phyloP scores from a whole-genome alignment of 805 yeast species.

The Hanseniaspora taiwanica region DNA sequence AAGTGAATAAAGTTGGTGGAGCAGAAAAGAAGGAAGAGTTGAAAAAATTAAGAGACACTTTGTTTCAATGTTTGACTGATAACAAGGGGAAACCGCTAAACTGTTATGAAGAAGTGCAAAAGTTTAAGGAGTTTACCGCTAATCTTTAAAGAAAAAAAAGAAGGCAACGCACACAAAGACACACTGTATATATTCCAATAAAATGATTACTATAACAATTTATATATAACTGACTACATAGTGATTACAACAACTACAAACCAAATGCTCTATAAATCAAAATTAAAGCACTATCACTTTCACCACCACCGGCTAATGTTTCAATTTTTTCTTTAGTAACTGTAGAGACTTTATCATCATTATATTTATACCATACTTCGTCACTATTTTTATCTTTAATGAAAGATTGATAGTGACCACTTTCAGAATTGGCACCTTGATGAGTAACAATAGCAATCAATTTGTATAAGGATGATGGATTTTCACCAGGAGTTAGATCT shows the following conservation, averaged over 20 bases:
- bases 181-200: background rate
- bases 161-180: background rate
- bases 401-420: conserved; percentile 94
- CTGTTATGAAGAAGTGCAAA: conserved; percentile 71
- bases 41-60: conserved; percentile 32
- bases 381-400: conserved; percentile 62
- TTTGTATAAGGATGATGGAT: conserved; percentile 80
- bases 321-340: conserved; percentile 79
- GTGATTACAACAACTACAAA: conserved; percentile 23
- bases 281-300: conserved; percentile 88
- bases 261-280: conserved; percentile 78
- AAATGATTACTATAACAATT: too few species aligned
- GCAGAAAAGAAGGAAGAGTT: conserved; percentile 27
- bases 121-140: conserved; percentile 26
- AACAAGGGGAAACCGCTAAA: conserved; percentile 56
- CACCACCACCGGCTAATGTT: conserved; percentile 91
- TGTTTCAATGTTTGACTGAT: conserved; percentile 44
- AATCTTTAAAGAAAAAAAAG: too few species aligned
- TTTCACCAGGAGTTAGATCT: conserved; percentile 45
- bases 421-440: conserved; percentile 89
- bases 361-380: conserved; percentile 85
- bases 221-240: background rate
- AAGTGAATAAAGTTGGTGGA: conserved; percentile 6
- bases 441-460: conserved; percentile 78
- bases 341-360: conserved; percentile 75